Base-by-base conservation (phyloP, 164 flowering plant species). In the Nymphaea colorata region DNA sequence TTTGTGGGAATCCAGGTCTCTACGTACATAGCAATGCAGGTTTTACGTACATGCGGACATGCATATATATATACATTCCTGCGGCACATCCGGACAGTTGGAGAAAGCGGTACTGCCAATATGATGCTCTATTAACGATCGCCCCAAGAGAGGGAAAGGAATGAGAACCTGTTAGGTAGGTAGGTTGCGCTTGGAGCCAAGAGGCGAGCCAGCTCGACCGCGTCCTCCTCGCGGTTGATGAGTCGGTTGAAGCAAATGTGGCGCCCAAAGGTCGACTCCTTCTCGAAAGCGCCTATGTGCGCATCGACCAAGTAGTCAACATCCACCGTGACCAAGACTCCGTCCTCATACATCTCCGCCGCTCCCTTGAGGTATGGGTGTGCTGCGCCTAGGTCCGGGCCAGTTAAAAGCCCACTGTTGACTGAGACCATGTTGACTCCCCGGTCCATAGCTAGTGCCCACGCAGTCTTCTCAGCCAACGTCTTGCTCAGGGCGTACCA, bases 401-500 rank as follows among this genome's bases (percentile, higher is more conserved):
- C 63, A 76, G 80, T 69, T 62, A 87, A 44, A n/a, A 90, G 65
- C 7, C 94, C 97, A 3, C 74, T 83, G 42, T 90, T 90, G 18
- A 90, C 72, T 2, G 88, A 76, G 43, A 88, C 94, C 97, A 90
- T 90, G 73, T 76, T 79, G 10, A 90, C 70, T 0, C 74, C 87
- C 65, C 97, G 72, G 82, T 90, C 97, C 94, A 85, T 88, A 2
- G 97, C 92, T 64, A 90, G 59, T 3, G 94, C 90, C 97, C 94
- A 88, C 3, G 93, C 93, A 2, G 88, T 74, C 74, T 85, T 88
- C 86, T 91, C 90, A 0, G 96, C 84, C 14, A 89, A 62, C 4
- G 96, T 86, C 76, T 91, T 91, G 15, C 96, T 79, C 17, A 91
- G 62, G 0, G 80, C 98, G 65, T 91, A 87, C 98, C 98, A 91